Evolutionary conservation across 163 green algal species (phyloP).

Genomic region (Volvox carteri): DNA sequence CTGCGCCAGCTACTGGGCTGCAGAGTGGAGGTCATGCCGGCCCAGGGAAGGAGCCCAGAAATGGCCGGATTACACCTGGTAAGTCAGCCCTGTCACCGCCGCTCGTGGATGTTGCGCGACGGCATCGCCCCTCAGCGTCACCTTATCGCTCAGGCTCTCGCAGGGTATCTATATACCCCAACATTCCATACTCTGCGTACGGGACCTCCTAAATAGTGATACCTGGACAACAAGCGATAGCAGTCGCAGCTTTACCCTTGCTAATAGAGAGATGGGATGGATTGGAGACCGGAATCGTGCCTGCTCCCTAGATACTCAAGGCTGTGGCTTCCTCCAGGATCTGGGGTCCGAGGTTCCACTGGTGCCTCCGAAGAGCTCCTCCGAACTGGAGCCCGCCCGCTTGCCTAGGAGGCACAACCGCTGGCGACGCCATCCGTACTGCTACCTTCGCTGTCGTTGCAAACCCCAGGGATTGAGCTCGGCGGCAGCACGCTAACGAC

Average conservation of each 20-base stretch:
- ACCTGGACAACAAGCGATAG: neutral
- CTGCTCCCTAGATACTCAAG: neutral
- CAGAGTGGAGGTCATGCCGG: neutral
- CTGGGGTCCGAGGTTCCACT: neutral
- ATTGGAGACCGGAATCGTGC: neutral
- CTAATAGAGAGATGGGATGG: too few species aligned
- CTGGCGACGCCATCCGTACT: neutral
- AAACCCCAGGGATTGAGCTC: neutral
- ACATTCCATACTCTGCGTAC: neutral
- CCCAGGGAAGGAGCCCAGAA: neutral
- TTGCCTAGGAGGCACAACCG: too few species aligned
- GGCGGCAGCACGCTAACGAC: neutral
- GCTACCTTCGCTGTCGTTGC: neutral
- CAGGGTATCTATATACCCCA: neutral
- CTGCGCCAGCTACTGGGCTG: neutral
- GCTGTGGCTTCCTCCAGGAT: neutral
- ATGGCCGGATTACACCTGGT: neutral
- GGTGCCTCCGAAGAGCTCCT: too few species aligned
- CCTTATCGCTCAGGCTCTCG: neutral
- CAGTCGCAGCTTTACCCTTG: too few species aligned
- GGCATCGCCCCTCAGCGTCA: neutral
- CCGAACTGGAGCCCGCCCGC: too few species aligned
- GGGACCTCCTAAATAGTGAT: neutral
- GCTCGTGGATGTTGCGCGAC: neutral
- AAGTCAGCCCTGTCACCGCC: too few species aligned